Percentiles rank a stretch among this genome's conserved stretches.
phyloP scores from a whole-genome alignment of 2,329 filamentous ascomycete genomes.

The Incumbomyces lentus region DNA sequence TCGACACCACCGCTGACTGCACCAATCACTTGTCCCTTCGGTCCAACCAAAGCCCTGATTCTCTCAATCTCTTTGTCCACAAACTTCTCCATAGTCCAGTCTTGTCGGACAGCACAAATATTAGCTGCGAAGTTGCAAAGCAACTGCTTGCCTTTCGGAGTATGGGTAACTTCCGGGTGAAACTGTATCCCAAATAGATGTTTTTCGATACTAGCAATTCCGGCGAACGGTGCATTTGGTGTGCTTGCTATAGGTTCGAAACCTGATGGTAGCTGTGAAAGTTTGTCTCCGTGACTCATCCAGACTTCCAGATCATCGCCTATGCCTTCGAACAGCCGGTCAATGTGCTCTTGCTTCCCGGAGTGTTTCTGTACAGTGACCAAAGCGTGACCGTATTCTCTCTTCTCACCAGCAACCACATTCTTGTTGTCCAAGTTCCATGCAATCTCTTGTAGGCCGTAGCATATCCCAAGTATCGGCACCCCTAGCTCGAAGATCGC shows the following conservation, averaged over 20 bases:
- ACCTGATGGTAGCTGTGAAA: slow-evolving; percentile 59
- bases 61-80: slow-evolving; percentile 67
- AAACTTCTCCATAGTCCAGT: slow-evolving; percentile 84
- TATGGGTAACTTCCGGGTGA: slow-evolving; percentile 76
- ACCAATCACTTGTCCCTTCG: slow-evolving; percentile 70
- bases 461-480: slow-evolving; percentile 53
- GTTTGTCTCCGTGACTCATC: slow-evolving; percentile 88
- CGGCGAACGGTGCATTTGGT: slow-evolving; percentile 66
- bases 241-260: slow-evolving; percentile 69
- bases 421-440: slow-evolving; percentile 54
- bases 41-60: slow-evolving; percentile 72
- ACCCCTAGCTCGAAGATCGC: slow-evolving; percentile 67
- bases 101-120: slow-evolving; percentile 65
- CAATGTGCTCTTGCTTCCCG: slow-evolving; percentile 52
- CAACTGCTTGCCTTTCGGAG: slow-evolving; percentile 56
- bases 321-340: slow-evolving; percentile 68
- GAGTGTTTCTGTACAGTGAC: slow-evolving; percentile 50
- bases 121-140: slow-evolving; percentile 73
- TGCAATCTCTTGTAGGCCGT: slow-evolving; percentile 60
- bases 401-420: slow-evolving; percentile 56
- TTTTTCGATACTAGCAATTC: slow-evolving; percentile 48
- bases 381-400: slow-evolving; percentile 62
- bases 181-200: slow-evolving; percentile 78
- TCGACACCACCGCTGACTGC: slow-evolving; percentile 79
- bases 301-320: slow-evolving; percentile 61